Base-by-base conservation (phyloP, 352 stramenopile species). In the Phytophthora kernoviae region DNA sequence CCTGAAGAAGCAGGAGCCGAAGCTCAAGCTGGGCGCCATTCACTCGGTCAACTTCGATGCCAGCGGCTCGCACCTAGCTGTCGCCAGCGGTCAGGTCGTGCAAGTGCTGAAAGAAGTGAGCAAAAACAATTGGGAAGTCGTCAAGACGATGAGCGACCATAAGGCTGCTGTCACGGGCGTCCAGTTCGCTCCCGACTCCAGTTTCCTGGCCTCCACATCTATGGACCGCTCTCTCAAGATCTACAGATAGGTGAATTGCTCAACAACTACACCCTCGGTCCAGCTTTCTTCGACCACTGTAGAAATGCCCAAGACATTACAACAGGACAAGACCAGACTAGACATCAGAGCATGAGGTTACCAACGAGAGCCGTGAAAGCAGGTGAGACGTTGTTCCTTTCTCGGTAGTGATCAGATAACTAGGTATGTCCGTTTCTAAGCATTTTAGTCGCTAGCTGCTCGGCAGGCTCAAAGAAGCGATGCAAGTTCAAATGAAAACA, bases 171-270 rank as follows among this genome's bases (percentile, higher is more conserved):
- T 90, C 45, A 91, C 79, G 26, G 75, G 76, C 47, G 76, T 81
- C 33, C 51, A 77, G 45, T 88, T 93, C 32, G 73, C 79, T 5
- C 65, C 70, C 2, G 73, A 89, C 60, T 81, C 79, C 40, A 88
- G 64, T 48, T 93, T 77, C 62, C 45, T 91, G 21, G 84, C 75
- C 24, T 84, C 81, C 6, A 77, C 75, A 22, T 93, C 84, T 2
- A 87, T 93, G 75, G 84, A 93, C 45, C 81, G 84, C 14, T 77
- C 81, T 63, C 68, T 93, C 45, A 93, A 93, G 70, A 67, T 93
- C 32, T 90, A 84, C 73, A 62, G 77, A 73, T 84, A 88, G 58
- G 53, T 32, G 43, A 44, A 8, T 21, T 37, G 14, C 9, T 21
- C 2, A 24, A 5, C n/a, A 40, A 47, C 9, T n/a, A 55, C 17